Percentiles rank a stretch among this genome's conserved stretches.
phyloP scores from a whole-genome alignment of 169 alveolate genomes.

The Toxoplasma gondii region DNA sequence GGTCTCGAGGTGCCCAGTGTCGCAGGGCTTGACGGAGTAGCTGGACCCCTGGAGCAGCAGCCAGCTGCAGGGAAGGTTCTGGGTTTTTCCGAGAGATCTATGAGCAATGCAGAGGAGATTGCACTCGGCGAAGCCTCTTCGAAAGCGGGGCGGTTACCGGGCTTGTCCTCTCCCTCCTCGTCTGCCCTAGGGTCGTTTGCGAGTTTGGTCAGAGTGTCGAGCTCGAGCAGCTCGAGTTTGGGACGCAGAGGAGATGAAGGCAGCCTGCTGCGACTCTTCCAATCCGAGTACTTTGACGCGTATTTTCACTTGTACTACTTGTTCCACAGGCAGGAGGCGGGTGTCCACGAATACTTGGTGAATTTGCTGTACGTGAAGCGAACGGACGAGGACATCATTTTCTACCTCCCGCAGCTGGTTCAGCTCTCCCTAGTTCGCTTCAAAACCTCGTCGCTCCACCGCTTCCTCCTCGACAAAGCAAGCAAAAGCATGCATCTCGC shows the following conservation, averaged over 20 bases:
- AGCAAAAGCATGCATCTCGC: conserved; percentile 89
- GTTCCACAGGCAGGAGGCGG: conserved; percentile 86
- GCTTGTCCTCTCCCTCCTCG: not conserved
- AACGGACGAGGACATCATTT: conserved; percentile 51
- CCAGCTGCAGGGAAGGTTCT: not conserved
- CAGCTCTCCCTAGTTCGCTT: conserved; percentile 47
- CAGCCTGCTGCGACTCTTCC: conserved; percentile 85
- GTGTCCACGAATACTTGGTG: conserved; percentile 91
- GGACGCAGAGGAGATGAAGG: conserved; percentile 78
- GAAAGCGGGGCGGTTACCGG: not conserved
- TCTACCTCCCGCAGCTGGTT: conserved; percentile 61
- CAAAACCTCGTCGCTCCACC: conserved; percentile 44
- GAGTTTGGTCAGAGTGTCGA: not conserved
- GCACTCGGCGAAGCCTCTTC: conserved; percentile 17
- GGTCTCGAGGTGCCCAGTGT: no score
- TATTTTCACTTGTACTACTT: conserved; percentile 88
- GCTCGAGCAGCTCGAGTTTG: not conserved
- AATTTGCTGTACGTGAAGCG: conserved; percentile 87
- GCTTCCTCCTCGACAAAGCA: conserved; percentile 84
- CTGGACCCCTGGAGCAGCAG: no score
- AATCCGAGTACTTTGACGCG: conserved; percentile 90
- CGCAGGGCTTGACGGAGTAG: no score
- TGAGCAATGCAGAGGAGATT: not conserved
- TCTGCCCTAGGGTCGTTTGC: not conserved
- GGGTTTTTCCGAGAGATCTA: not conserved